Conservation (phyloP, 164 flowering plant species). For the Berberis vulgaris region DNA sequence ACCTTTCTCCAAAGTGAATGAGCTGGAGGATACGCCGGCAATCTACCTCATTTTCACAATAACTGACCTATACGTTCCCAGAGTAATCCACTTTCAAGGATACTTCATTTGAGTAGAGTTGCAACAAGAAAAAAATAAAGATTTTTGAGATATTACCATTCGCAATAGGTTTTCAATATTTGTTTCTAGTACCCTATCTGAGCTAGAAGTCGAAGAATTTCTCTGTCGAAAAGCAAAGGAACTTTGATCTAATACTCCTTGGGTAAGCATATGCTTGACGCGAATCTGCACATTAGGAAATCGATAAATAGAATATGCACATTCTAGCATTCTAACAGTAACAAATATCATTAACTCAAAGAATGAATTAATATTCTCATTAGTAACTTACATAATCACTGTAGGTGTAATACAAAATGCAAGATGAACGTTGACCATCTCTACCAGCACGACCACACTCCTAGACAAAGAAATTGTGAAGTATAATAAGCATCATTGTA, state of each 20-base stretch:
- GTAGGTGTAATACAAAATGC: conserved; percentile 87
- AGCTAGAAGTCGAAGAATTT: conserved; percentile 27
- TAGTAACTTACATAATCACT: conserved; percentile 79
- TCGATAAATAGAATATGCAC: background rate
- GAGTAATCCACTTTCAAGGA: background rate
- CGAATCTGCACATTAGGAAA: conserved; percentile 48
- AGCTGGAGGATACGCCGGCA: conserved; percentile 90
- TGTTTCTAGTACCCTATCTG: conserved; percentile 70
- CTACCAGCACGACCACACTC: conserved; percentile 99
- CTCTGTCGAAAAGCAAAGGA: conserved; percentile 41
- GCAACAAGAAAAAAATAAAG: background rate
- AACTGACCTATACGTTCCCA: conserved; percentile 62
- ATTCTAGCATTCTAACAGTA: background rate
- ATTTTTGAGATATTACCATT: conserved; percentile 45
- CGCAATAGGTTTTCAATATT: conserved; percentile 82
- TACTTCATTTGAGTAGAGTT: background rate
- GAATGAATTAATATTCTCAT: background rate
- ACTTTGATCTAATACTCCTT: conserved; percentile 70
- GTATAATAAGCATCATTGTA: background rate
- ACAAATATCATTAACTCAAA: background rate
- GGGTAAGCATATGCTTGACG: conserved; percentile 89
- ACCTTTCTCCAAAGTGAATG: conserved; percentile 89
- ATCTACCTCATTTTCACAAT: conserved; percentile 94
- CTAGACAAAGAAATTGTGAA: conserved; percentile 21
- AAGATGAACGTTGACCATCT: conserved; percentile 92